Conservation (phyloP, 306 rosid genomes). For the Quercus glauca region DNA sequence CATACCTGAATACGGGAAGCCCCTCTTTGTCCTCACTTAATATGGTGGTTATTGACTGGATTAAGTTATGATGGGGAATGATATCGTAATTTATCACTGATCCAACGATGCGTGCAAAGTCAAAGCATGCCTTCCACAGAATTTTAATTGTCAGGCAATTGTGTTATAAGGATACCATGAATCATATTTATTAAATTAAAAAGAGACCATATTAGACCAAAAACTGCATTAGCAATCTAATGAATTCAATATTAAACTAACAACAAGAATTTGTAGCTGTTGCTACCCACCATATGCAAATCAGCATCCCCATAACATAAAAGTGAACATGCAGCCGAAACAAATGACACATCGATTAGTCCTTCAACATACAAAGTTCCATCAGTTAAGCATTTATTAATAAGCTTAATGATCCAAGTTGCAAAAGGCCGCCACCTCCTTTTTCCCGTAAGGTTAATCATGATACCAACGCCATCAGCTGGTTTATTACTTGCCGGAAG, state of each 20-base stretch:
- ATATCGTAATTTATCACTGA: conserved; percentile 54
- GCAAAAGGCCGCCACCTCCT: conserved; percentile 77
- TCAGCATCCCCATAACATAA: conserved; percentile 81
- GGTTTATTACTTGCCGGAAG: conserved; percentile 54
- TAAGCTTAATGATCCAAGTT: conserved; percentile 79
- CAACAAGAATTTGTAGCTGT: conserved; percentile 6
- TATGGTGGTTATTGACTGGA: conserved; percentile 63
- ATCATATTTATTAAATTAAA: conserved; percentile 2
- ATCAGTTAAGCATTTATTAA: conserved; percentile 71
- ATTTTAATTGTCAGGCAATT: conserved; percentile 32
- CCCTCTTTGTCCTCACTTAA: conserved; percentile 74
- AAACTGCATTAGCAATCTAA: conserved; percentile 17
- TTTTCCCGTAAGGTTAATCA: conserved; percentile 55
- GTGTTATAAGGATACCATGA: not conserved
- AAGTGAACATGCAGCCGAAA: conserved; percentile 68
- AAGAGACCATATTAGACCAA: conserved; percentile 2
- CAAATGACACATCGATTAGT: conserved; percentile 56
- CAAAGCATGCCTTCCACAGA: conserved; percentile 85
- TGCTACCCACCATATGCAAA: conserved; percentile 70
- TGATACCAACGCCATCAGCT: conserved; percentile 59
- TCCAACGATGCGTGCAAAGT: conserved; percentile 57
- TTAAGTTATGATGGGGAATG: conserved; percentile 68
- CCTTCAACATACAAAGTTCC: conserved; percentile 90
- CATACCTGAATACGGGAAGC: conserved; percentile 87
- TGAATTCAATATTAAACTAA: not conserved